phyloP scores from a whole-genome alignment of 2,329 filamentous ascomycete species.

The Ascosphaera aggregata region DNA sequence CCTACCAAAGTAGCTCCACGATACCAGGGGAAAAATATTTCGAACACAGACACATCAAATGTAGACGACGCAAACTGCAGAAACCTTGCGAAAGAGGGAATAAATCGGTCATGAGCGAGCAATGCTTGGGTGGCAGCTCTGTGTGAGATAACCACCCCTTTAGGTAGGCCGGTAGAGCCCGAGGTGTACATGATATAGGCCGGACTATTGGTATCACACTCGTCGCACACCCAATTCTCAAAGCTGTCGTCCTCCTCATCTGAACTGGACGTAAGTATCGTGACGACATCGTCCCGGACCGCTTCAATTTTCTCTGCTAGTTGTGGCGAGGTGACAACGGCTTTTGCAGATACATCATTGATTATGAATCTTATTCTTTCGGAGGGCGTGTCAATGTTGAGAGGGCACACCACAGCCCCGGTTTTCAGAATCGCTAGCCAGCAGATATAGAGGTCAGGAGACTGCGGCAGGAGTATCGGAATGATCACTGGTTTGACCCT shows the following conservation, averaged over 20 bases:
- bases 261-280: background rate
- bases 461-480: constrained; percentile 58
- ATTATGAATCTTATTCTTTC: constrained; percentile 64
- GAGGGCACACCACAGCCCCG: constrained; percentile 66
- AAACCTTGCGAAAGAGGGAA: constrained; percentile 56
- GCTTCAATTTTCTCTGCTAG: background rate
- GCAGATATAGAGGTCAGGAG: constrained; percentile 51
- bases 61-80: constrained; percentile 82
- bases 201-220: constrained; percentile 13
- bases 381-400: constrained; percentile 52
- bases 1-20: constrained; percentile 50
- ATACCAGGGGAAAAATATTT: constrained; percentile 74
- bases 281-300: background rate
- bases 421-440: constrained; percentile 57
- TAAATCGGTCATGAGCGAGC: constrained; percentile 54
- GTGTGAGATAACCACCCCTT: constrained; percentile 69
- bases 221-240: constrained; percentile 6
- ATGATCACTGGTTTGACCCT: constrained; percentile 25
- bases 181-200: constrained; percentile 92
- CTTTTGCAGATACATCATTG: constrained; percentile 44
- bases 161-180: constrained; percentile 70
- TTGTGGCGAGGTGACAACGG: constrained; percentile 39
- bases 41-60: constrained; percentile 87
- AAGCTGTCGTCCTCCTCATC: constrained; percentile 6
- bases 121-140: constrained; percentile 58